phyloP scores from a whole-genome alignment of 805 yeast species.

The Monosporozyma servazzii region DNA sequence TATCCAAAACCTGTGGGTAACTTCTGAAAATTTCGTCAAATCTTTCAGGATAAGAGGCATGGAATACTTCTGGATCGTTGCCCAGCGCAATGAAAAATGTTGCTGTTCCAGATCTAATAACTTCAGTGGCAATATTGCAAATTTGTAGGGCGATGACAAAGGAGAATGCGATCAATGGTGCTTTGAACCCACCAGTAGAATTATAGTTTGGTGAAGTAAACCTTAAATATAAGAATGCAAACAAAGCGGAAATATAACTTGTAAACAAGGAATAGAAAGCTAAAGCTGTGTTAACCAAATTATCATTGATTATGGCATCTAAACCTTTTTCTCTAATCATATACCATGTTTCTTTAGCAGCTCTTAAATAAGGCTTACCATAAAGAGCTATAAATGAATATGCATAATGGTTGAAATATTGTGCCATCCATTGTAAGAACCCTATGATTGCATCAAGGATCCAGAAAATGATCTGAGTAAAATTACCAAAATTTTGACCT shows the following conservation, averaged over 20 bases:
- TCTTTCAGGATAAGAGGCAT: conserved; percentile 57
- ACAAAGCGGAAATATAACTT: conserved; percentile 54
- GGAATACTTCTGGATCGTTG: conserved; percentile 76
- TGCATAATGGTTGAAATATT: conserved; percentile 86
- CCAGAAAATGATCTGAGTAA: conserved; percentile 43
- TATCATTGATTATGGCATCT: conserved; percentile 78
- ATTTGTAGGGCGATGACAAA: conserved; percentile 70
- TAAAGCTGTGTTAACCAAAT: conserved; percentile 68
- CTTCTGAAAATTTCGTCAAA: conserved; percentile 55
- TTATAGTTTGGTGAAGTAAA: conserved; percentile 63
- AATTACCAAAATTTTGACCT: conserved; percentile 41
- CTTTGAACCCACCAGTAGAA: conserved; percentile 48
- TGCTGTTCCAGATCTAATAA: conserved; percentile 72
- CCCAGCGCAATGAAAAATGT: conserved; percentile 80
- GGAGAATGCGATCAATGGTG: conserved; percentile 66
- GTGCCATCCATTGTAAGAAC: conserved; percentile 66
- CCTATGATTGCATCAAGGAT: conserved; percentile 52
- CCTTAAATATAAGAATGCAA: conserved; percentile 57
- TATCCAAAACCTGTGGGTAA: conserved; percentile 61
- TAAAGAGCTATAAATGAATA: conserved; percentile 80
- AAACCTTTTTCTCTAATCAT: conserved; percentile 71
- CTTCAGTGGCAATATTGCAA: conserved; percentile 59
- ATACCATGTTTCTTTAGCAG: conserved; percentile 78
- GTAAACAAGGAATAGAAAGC: conserved; percentile 68
- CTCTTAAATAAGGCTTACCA: conserved; percentile 64